Percentiles rank a stretch among this genome's conserved stretches.
Conservation (phyloP, 345 rosid genomes). For the Aquilaria yunnanensis region DNA sequence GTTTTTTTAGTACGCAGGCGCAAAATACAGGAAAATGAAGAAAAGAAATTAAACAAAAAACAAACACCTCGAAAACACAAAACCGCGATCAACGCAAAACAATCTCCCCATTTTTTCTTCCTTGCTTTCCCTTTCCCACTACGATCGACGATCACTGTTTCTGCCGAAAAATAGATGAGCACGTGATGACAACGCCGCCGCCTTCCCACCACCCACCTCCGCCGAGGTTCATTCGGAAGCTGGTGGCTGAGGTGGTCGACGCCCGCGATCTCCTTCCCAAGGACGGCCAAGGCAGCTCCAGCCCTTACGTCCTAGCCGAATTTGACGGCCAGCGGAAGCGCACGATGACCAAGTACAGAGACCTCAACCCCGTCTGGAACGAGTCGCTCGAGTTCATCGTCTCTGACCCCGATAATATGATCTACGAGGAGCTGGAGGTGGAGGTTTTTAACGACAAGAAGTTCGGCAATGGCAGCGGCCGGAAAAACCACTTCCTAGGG, state of each 20-base stretch:
- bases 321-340: constrained; percentile 80
- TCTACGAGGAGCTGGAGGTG: constrained; percentile 64
- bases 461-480: constrained; percentile 72
- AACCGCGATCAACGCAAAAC: no score
- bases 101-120: no score
- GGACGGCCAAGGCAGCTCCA: constrained; percentile 97
- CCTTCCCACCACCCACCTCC: constrained; percentile 25
- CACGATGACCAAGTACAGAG: constrained; percentile 64
- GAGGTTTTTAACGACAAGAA: constrained; percentile 84
- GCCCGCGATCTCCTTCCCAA: constrained; percentile 88
- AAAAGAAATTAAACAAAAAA: no score
- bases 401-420: constrained; percentile 77
- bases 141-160: no score
- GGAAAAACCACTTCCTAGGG: constrained; percentile 87
- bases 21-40: no score
- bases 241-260: constrained; percentile 63
- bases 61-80: no score
- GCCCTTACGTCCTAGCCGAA: constrained; percentile 79
- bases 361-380: constrained; percentile 89
- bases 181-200: constrained; percentile 35
- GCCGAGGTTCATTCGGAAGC: constrained; percentile 41
- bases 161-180: not conserved
- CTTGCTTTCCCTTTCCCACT: no score
- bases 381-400: constrained; percentile 77
- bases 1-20: no score